These are phyloP conservation scores for Stellera chamaejasme DNA, from an alignment of 345 rosid genomes.

Conservation along the genomic window DNA sequence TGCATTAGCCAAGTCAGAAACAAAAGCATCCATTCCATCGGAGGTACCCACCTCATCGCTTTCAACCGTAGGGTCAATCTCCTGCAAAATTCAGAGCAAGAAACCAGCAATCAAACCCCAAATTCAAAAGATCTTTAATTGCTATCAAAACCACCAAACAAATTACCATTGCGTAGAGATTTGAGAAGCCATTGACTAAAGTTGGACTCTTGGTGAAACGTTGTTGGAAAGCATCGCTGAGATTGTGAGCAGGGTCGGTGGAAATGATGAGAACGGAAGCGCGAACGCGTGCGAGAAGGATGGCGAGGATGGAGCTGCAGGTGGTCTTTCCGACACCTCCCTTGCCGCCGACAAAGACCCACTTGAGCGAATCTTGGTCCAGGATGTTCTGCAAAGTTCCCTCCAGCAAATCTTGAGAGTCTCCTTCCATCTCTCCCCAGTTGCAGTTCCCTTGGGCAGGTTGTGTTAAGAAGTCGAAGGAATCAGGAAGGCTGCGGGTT, in stretches of 20 bases:
- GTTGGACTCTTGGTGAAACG: slow-evolving; percentile 87
- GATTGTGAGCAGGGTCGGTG: slow-evolving; percentile 99
- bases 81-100: slow-evolving; percentile 29
- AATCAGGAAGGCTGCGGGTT: neutral
- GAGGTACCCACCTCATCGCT: slow-evolving; percentile 50
- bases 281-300: slow-evolving; percentile 71
- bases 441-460: no score
- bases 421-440: slow-evolving; percentile 7
- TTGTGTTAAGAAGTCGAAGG: neutral
- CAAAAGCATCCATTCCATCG: slow-evolving; percentile 86
- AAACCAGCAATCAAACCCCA: slow-evolving; percentile 2
- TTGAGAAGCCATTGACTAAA: slow-evolving; percentile 84
- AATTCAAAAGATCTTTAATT: slow-evolving; percentile 4
- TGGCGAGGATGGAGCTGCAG: slow-evolving; percentile 85
- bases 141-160: neutral
- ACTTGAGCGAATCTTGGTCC: slow-evolving; percentile 81
- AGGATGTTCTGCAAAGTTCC: slow-evolving; percentile 69
- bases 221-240: slow-evolving; percentile 98
- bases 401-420: slow-evolving; percentile 37
- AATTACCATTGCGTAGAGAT: slow-evolving; percentile 88
- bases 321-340: slow-evolving; percentile 99
- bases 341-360: slow-evolving; percentile 99
- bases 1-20: slow-evolving; percentile 90
- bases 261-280: slow-evolving; percentile 95
- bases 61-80: slow-evolving; percentile 97